Evolutionary conservation across 129 eudicot species (phyloP).

Genomic region (Calendula officinalis): DNA sequence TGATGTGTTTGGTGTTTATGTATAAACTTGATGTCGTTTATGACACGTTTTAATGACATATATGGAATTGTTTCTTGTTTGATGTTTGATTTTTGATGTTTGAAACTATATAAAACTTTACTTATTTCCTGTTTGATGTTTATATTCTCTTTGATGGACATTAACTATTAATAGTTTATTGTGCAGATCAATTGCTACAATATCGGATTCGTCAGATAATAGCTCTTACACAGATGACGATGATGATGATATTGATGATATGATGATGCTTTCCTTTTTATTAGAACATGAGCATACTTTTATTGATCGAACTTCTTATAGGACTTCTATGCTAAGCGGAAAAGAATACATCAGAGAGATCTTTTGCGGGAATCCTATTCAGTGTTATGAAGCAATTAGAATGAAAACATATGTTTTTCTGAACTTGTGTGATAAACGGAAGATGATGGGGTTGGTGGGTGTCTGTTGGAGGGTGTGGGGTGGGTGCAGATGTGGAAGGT

Average conservation of each 20-base stretch:
- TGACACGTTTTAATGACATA: no score
- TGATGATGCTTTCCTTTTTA: background rate
- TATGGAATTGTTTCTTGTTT: no score
- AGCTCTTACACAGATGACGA: background rate
- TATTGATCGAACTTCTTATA: background rate
- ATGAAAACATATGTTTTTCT: background rate
- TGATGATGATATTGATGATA: background rate
- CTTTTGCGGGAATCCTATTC: background rate
- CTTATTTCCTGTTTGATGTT: background rate
- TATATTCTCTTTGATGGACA: background rate
- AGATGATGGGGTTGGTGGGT: no score
- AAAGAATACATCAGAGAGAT: background rate
- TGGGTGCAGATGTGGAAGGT: no score
- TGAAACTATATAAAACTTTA: no score
- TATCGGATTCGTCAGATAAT: background rate
- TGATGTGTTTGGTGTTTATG: no score
- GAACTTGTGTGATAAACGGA: no score
- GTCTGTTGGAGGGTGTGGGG: no score
- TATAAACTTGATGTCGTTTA: no score
- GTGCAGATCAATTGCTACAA: background rate
- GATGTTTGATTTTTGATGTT: no score
- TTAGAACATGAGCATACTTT: background rate
- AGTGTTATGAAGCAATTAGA: background rate
- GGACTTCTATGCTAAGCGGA: background rate
- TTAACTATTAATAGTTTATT: background rate